A percentile compares a stretch with the other conserved stretches of the same genome.
phyloP scores from a whole-genome alignment of 768 basidiomycete species.

The Leucosporidium yakuticum region DNA sequence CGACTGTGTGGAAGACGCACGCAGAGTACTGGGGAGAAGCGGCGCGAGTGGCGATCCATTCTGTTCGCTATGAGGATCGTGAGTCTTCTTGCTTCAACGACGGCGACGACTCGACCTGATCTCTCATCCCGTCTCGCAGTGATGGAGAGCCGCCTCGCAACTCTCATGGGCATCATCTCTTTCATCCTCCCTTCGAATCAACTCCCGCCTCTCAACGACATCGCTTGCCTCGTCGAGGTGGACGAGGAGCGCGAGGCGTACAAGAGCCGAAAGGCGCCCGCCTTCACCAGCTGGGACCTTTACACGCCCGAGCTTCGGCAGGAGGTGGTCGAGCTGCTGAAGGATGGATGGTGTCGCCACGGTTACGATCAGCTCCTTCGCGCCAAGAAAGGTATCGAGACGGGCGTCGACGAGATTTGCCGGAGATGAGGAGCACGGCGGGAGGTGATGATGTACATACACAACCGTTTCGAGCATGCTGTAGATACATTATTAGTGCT shows the following conservation, averaged over 20 bases:
- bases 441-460: too few species aligned
- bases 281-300: neutral
- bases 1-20: neutral
- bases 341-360: neutral
- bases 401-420: neutral
- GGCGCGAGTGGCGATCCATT: neutral
- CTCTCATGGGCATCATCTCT: neutral
- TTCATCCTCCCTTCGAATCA: neutral
- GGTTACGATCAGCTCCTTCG: neutral
- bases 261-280: slow-evolving; percentile 1
- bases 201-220: neutral
- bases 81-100: too few species aligned
- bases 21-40: neutral
- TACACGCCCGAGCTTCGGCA: neutral
- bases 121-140: neutral
- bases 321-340: neutral
- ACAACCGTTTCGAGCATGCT: too few species aligned
- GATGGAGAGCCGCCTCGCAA: neutral
- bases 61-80: slow-evolving; percentile 2
- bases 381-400: neutral
- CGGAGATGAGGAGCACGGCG: neutral
- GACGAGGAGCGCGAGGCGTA: slow-evolving; percentile 6
- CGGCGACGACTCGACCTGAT: too few species aligned
- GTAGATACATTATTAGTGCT: too few species aligned
- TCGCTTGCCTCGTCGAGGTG: neutral